These are phyloP conservation scores for Calonectria montana DNA, from an alignment of 2,329 filamentous ascomycete genomes.

Conservation along the genomic window DNA sequence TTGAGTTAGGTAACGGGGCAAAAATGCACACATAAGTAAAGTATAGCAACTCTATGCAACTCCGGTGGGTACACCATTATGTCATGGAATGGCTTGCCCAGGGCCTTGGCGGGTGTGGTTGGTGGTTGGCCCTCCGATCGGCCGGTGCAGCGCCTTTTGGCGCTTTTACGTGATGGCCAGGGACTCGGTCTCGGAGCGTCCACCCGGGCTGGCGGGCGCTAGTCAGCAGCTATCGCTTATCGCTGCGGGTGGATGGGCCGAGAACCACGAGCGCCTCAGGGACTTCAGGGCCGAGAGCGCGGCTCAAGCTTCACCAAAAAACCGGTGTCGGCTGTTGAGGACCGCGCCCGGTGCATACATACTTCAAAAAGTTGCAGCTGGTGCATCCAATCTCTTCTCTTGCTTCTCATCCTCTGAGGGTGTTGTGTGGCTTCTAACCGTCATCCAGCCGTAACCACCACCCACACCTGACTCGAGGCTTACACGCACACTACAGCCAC, in stretches of 20 bases:
- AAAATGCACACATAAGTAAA: not conserved
- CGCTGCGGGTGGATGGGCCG: slow-evolving; percentile 2
- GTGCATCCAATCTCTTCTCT: not conserved
- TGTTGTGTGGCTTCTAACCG: not conserved
- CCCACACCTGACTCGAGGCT: not conserved
- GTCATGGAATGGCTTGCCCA: not conserved
- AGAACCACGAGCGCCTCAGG: not conserved
- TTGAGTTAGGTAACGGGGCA: not conserved
- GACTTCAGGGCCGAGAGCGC: not conserved
- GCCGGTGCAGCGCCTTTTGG: not conserved
- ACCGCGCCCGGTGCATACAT: not conserved
- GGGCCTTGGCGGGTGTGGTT: not conserved
- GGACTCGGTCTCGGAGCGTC: slow-evolving; percentile 7
- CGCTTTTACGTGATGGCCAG: not conserved
- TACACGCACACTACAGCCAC: not conserved
- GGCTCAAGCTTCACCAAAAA: slow-evolving; percentile 2
- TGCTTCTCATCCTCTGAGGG: not conserved
- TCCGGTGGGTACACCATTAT: not conserved
- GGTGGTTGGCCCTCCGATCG: not conserved
- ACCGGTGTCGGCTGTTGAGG: not conserved
- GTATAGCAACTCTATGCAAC: not conserved
- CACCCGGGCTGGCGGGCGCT: slow-evolving; percentile 8
- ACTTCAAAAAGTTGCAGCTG: not conserved
- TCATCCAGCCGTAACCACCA: not conserved
- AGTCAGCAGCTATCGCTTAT: not conserved